Evolutionary conservation across 441 rosid genomes (phyloP), one percentile per base, ranked within the genome.

Genomic region (Sinapis alba): DNA sequence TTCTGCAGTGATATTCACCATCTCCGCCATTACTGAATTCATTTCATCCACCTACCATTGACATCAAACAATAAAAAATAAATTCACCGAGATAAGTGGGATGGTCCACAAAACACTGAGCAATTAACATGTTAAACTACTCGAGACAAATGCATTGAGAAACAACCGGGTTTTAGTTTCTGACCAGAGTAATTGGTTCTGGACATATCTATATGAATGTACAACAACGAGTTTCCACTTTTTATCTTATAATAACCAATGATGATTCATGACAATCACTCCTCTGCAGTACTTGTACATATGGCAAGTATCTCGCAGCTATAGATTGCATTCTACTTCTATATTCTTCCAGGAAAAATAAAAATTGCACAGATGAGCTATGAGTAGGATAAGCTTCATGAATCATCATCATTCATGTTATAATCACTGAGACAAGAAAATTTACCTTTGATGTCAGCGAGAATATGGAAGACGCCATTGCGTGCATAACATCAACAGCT

Each of bases 391-490:
- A 58, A 50, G 47, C 34, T 47, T 72, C 62, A 20, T 24, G 23
- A 57, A 26, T 7, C 32, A 28, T n/a, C 32, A 36, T 59, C 54
- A 47, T 47, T 77, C 71, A 62, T 73, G 66, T 20, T 62, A 51
- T 56, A 41, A 58, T 64, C 75, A 32, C 36, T 15, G 56, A 26
- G 23, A 72, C 57, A 53, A 53, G 58, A 57, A 43, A 43, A 54
- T 59, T 75, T 85, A 87, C 94, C 89, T 87, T 83, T 0, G 61
- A 78, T 53, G 84, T 78, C 16, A 85, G 73, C 21, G 78, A 84
- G 83, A 80, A 87, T 83, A 89, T 77, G 13, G 88, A 86, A 63
- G 89, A 86, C 59, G 87, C 82, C 90, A 87, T 85, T 72, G 84
- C 86, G 47, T 82, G 89, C 90, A 87, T 85, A 18, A 84, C 86